These are phyloP conservation scores for Cichorium intybus DNA, from an alignment of 140 eudicot species.

Conservation along the genomic window DNA sequence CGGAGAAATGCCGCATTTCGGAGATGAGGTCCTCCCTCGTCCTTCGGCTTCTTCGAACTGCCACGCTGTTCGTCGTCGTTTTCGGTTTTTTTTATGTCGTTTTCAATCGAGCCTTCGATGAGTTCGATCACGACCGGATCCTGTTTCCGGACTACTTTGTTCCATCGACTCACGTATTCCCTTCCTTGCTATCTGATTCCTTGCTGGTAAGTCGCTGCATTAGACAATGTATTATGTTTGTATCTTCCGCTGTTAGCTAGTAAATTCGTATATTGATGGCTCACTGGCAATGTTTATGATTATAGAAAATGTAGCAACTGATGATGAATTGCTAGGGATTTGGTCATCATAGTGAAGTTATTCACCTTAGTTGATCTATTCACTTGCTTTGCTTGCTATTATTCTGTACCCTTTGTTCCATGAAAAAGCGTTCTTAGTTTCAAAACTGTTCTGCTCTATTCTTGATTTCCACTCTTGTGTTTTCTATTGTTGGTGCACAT, in stretches of 20 bases:
- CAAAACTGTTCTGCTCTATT: no score
- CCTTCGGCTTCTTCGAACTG: neutral
- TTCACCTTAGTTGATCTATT: neutral
- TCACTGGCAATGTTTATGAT: neutral
- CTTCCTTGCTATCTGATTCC: neutral
- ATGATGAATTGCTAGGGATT: neutral
- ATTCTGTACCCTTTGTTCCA: no score
- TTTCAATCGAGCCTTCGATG: no score
- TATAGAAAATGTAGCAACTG: neutral
- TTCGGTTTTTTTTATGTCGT: constrained; percentile 1
- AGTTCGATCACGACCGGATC: no score
- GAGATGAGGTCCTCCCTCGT: neutral
- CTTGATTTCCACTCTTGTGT: no score
- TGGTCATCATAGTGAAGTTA: neutral
- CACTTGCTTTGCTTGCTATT: no score
- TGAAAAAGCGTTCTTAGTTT: no score
- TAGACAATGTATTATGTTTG: neutral
- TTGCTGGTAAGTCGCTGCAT: constrained; percentile 1
- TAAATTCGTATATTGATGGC: neutral
- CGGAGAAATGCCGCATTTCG: neutral
- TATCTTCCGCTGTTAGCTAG: neutral
- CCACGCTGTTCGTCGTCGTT: neutral
- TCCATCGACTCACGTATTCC: constrained; percentile 7
- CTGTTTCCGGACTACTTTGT: no score
- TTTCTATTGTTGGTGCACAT: no score